A percentile compares a stretch with the other conserved stretches of the same genome.
Conservation (phyloP, 441 rosid genomes). For the Manihot esculenta region DNA sequence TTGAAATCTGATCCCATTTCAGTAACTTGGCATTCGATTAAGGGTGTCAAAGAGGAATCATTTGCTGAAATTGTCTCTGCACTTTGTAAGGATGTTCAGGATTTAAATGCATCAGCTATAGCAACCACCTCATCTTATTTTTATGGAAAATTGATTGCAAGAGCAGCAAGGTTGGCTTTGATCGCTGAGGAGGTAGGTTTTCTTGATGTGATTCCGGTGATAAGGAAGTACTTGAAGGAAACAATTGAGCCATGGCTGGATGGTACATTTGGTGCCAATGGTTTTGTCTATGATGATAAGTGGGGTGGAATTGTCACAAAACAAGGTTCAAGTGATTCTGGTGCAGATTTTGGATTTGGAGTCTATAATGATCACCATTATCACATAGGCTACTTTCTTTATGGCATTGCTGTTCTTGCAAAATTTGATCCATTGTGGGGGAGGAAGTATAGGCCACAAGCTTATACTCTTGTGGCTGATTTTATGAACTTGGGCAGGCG, state of each 20-base stretch:
- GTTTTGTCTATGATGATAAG: constrained; percentile 69
- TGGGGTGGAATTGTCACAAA: constrained; percentile 92
- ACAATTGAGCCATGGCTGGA: constrained; percentile 86
- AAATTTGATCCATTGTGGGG: constrained; percentile 92
- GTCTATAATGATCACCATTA: constrained; percentile 81
- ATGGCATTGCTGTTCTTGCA: constrained; percentile 80
- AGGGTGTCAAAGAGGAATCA: constrained; percentile 54
- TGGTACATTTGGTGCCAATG: constrained; percentile 71
- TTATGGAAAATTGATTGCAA: constrained; percentile 77
- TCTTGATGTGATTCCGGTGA: constrained; percentile 62
- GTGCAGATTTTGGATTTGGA: constrained; percentile 92
- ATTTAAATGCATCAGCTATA: constrained; percentile 49
- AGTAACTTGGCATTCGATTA: constrained; percentile 85
- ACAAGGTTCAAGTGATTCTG: constrained; percentile 62
- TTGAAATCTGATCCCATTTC: constrained; percentile 62
- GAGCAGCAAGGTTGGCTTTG: constrained; percentile 86
- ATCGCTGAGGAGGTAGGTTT: constrained; percentile 78
- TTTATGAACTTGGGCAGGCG: constrained; percentile 67
- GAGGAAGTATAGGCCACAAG: constrained; percentile 72
- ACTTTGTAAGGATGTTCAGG: constrained; percentile 59
- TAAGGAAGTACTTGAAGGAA: constrained; percentile 64
- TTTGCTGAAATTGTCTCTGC: constrained; percentile 62
- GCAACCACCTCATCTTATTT: constrained; percentile 67
- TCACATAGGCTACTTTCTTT: constrained; percentile 86
- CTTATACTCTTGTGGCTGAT: constrained; percentile 82